Conservation (phyloP, 2,329 filamentous ascomycete genomes). For the Aspergillus pseudoviridinutans region DNA sequence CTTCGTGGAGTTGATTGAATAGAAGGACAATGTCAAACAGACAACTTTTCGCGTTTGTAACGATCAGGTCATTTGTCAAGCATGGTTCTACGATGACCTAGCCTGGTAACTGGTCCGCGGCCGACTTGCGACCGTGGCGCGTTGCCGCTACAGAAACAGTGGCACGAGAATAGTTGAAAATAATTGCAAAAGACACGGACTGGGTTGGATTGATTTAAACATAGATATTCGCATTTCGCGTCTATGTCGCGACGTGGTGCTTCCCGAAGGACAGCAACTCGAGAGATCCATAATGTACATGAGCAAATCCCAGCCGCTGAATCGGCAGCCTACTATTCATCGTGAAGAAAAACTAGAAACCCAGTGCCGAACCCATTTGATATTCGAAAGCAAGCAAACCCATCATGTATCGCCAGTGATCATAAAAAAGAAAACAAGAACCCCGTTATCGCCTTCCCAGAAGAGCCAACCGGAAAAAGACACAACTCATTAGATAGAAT, state of each 20-base stretch:
- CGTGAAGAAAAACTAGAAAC: constrained; percentile 32
- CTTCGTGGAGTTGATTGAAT: not conserved
- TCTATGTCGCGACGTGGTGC: constrained; percentile 34
- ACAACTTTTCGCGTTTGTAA: not conserved
- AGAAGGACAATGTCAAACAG: not conserved
- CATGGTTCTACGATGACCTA: not conserved
- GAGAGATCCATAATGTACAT: constrained; percentile 34
- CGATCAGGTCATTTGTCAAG: not conserved
- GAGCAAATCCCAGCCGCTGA: constrained; percentile 21
- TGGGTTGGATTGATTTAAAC: constrained; percentile 18
- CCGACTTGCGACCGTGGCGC: constrained; percentile 1
- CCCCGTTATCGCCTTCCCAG: constrained; percentile 40
- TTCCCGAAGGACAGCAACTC: constrained; percentile 26
- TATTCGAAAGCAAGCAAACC: constrained; percentile 37
- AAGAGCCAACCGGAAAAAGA: constrained; percentile 32
- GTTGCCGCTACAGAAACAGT: not conserved
- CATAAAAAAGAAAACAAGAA: constrained; percentile 34
- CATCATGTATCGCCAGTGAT: constrained; percentile 44
- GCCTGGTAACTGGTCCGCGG: not conserved
- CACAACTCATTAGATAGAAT: constrained; percentile 21
- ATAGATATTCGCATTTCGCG: constrained; percentile 29
- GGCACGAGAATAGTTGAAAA: not conserved
- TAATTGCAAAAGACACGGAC: constrained; percentile 1
- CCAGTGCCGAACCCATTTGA: constrained; percentile 38
- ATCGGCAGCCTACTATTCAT: constrained; percentile 29